Percentiles rank a stretch among this genome's conserved stretches.
Conservation (phyloP, 78 protist species). For the Tieghemostelium lacteum region DNA sequence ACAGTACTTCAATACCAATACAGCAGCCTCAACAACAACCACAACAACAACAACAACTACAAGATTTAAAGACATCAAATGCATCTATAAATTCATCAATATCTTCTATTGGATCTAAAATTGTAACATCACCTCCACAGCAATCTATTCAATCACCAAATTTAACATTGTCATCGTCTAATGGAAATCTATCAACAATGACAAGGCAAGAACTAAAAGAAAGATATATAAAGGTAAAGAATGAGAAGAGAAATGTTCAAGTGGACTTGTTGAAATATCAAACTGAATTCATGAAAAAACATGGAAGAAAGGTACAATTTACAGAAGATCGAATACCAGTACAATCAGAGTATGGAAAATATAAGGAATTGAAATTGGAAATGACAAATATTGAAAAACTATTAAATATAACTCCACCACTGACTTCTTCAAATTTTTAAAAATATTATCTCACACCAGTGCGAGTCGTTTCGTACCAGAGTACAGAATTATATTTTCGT, state of each 20-base stretch:
- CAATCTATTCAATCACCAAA: not conserved
- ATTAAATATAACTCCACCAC: not conserved
- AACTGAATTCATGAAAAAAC: constrained; percentile 45
- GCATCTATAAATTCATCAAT: not conserved
- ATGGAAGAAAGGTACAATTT: constrained; percentile 75
- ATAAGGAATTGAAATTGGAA: constrained; percentile 60
- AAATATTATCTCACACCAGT: no score
- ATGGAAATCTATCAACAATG: constrained; percentile 1
- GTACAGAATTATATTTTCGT: no score
- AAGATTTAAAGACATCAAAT: not conserved
- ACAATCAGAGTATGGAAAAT: constrained; percentile 45
- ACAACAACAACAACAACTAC: not conserved
- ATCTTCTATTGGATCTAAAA: not conserved
- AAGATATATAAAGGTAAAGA: constrained; percentile 13
- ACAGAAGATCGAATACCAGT: constrained; percentile 66
- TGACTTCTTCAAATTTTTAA: no score
- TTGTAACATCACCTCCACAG: not conserved
- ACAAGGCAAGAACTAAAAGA: constrained; percentile 20
- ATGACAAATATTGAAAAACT: constrained; percentile 18
- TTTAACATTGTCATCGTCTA: not conserved
- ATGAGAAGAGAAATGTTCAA: constrained; percentile 49
- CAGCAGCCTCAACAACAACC: not conserved
- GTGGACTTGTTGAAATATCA: constrained; percentile 50
- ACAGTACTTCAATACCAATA: not conserved
- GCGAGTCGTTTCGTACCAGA: no score